Base-by-base conservation (phyloP, 2,329 filamentous ascomycete genomes). In the Penicillium psychrosexuale region DNA sequence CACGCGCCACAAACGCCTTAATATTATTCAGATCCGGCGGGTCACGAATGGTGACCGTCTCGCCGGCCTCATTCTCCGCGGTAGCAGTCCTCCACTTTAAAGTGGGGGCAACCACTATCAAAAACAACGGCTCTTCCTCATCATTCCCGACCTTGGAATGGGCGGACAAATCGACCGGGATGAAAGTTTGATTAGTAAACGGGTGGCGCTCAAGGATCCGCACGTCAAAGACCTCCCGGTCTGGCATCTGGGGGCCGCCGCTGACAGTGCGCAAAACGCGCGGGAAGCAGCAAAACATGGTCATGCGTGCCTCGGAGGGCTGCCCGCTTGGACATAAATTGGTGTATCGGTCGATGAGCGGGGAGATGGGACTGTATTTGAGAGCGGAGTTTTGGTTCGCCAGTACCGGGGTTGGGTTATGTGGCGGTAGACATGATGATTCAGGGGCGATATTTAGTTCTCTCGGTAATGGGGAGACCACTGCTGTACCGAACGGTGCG, bases 171-270 rank as follows among this genome's bases (percentile, higher is more conserved):
- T 84, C 83, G 47, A 97, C 77, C 0, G 94, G 94, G 40, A 90
- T 82, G 73, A 99, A 97, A 0, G 91, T 96, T 77, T 99, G 94
- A 1, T 90, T 90, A 1, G 94, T 97, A 74, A 86, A 97, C 0
- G 94, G 93, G 73, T 99, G 94, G 37, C 94, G 82, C 73, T 99
- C 94, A 30, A 97, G 83, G 54, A 96, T 83, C 19, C 76, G 75
- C 51, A 97, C 81, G 43, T 82, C 78, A 69, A 96, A 89, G 4
- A 82, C 60, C 52, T 64, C 47, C 19, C 51, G 59, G 27, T 56
- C 54, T 6, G 50, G 38, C 27, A 38, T 53, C 33, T 44, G 37
- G 19, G 45, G 46, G 42, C 56, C 45, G 45, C 39, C 30, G 28
- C 50, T 36, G 24, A 60, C 57, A 22, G 55, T 56, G n/a, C 78